These are phyloP conservation scores for Colletotrichum musae DNA, from an alignment of 2,329 filamentous ascomycete species.

Conservation along the genomic window DNA sequence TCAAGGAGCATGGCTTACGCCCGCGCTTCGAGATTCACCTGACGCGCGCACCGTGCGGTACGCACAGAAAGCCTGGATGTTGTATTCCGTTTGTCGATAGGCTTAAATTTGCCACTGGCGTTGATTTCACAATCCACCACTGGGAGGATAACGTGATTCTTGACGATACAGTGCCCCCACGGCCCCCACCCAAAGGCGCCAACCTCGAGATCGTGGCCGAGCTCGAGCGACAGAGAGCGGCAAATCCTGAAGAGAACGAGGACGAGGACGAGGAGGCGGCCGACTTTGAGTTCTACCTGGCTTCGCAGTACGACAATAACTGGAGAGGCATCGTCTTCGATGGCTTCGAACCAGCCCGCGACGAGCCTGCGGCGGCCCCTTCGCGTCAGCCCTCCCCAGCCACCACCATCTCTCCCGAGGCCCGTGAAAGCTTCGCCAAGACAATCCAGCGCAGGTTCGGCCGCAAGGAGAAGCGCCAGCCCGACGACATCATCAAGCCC, in stretches of 20 bases:
- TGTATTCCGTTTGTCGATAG: slow-evolving; percentile 11
- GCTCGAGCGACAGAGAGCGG: not conserved
- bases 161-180: not conserved
- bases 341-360: rapidly evolving
- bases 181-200: not conserved
- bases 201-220: not conserved
- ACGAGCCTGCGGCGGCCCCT: not conserved
- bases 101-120: rapidly evolving
- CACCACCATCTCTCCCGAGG: not conserved
- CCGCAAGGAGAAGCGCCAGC: not conserved
- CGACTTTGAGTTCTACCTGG: not conserved
- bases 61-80: not conserved
- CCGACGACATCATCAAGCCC: not conserved
- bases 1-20: rapidly evolving
- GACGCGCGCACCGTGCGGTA: slow-evolving; percentile 8
- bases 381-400: not conserved
- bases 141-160: slow-evolving; percentile 25
- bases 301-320: not conserved
- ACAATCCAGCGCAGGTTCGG: not conserved
- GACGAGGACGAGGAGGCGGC: not conserved
- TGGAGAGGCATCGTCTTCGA: not conserved
- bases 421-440: not conserved
- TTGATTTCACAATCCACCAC: slow-evolving; percentile 13
- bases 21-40: slow-evolving; percentile 13
- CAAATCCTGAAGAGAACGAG: not conserved